Base-by-base conservation (phyloP, 768 basidiomycete species). In the Trametes cingulata region DNA sequence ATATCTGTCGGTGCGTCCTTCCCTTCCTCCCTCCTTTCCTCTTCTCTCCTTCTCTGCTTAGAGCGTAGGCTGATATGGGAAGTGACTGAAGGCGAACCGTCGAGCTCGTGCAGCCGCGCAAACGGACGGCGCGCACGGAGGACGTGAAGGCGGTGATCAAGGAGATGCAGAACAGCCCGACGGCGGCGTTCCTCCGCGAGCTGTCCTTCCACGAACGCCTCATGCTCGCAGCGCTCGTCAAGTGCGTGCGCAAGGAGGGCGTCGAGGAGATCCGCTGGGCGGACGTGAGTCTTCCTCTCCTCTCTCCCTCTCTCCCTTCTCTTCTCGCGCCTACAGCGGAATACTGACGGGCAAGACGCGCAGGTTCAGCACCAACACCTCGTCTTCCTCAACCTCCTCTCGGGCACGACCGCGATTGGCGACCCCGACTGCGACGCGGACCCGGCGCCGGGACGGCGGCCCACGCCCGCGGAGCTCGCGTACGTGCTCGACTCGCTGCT, bases 101-200 rank as follows among this genome's bases (percentile, higher is more conserved):
- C 6, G 95, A 96, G 71, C 82, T 92, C 17, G 86, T 88, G 6
- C 82, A 83, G 60, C 69, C 78, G 29, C 73, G 74, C 1, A 73
- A 74, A 53, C 73, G 75, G 61, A 77, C 84, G 0, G 93, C 90
- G 13, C 79, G 81, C 22, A 83, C 83, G 0, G 82, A 81, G 19
- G 91, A 96, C 56, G 86, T 96, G 65, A 84, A 80, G 66, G 82
- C 85, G 50, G 93, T 96, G 9, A 85, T 94, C 53, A 83, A 85
- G 65, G 84, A 83, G 40, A 90, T 96, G 88, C 93, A 95, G 68
- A 93, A 91, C 65, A 95, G 90, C 65, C 95, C 95, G 2, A 93
- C 88, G 0, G 90, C 92, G 4, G 86, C 87, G 14, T 97, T 88
- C 69, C 74, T 98, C 24, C 82, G 83, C 46, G 86, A 90, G 36